phyloP scores from a whole-genome alignment of 164 flowering plant species.

The Umbilicus rupestris region DNA sequence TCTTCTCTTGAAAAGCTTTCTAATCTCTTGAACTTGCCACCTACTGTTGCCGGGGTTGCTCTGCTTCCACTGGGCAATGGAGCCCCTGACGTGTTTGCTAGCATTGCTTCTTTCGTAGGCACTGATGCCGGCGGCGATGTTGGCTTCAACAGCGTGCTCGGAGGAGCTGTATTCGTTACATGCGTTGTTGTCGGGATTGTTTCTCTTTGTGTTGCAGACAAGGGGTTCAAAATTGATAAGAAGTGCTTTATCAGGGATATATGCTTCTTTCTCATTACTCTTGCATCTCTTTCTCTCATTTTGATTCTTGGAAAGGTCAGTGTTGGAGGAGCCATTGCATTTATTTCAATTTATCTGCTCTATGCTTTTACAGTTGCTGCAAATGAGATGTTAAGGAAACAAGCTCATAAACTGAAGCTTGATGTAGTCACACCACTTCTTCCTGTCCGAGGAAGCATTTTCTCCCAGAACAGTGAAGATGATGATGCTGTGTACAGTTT shows the following conservation, averaged over 20 bases:
- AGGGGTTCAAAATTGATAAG: constrained; percentile 52
- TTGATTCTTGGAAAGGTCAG: constrained; percentile 52
- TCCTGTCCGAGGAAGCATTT: constrained; percentile 69
- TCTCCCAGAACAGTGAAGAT: constrained; percentile 47
- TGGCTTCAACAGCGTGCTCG: constrained; percentile 91
- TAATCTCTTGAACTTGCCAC: constrained; percentile 54
- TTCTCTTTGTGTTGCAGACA: constrained; percentile 60
- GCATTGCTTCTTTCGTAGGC: constrained; percentile 89
- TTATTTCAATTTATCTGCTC: constrained; percentile 56
- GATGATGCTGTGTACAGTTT: constrained; percentile 50
- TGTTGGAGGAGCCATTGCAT: constrained; percentile 56
- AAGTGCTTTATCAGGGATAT: constrained; percentile 77
- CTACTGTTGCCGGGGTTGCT: constrained; percentile 94
- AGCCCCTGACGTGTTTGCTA: constrained; percentile 95
- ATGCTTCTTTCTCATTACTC: constrained; percentile 55
- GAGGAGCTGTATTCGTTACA: constrained; percentile 98
- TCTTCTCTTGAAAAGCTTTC: constrained; percentile 84
- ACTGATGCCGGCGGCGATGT: constrained; percentile 70
- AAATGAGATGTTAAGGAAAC: constrained; percentile 76
- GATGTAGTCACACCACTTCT: constrained; percentile 79
- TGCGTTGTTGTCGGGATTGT: constrained; percentile 80
- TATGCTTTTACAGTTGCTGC: constrained; percentile 83
- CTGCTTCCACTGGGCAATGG: constrained; percentile 97
- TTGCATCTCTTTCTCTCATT: constrained; percentile 40
- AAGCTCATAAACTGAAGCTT: constrained; percentile 47